phyloP scores from a whole-genome alignment of 768 basidiomycete genomes.

The Lentinula boryana region DNA sequence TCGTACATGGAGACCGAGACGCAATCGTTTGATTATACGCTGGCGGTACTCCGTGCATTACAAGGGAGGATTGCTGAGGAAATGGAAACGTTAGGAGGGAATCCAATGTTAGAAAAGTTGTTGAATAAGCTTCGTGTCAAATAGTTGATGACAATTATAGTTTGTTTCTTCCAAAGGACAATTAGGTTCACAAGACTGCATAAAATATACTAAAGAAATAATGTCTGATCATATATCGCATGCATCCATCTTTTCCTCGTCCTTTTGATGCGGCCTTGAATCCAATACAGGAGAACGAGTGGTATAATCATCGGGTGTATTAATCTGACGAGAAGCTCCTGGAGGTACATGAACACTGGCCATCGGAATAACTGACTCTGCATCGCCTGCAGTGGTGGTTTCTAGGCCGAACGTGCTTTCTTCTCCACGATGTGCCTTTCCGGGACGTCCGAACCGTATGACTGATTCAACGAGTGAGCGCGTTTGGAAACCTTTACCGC shows the following conservation, averaged over 20 bases:
- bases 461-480: neutral
- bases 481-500: neutral
- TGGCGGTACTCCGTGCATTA: constrained; percentile 57
- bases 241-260: neutral
- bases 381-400: neutral
- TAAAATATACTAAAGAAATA: neutral
- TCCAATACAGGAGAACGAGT: neutral
- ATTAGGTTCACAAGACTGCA: neutral
- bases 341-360: neutral
- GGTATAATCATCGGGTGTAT: neutral
- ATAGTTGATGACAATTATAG: neutral
- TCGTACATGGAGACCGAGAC: constrained; percentile 72
- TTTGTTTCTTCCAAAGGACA: too few relatives aligned
- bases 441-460: neutral
- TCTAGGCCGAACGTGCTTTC: neutral
- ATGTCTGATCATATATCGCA: neutral
- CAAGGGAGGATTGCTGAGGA: constrained; percentile 26
- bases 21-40: constrained; percentile 83
- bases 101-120: neutral
- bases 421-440: neutral
- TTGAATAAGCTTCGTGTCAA: neutral
- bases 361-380: neutral
- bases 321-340: neutral
- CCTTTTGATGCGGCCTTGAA: neutral
- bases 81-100: constrained; percentile 1